Base-by-base conservation (phyloP, 306 rosid genomes). In the Alnus glutinosa region DNA sequence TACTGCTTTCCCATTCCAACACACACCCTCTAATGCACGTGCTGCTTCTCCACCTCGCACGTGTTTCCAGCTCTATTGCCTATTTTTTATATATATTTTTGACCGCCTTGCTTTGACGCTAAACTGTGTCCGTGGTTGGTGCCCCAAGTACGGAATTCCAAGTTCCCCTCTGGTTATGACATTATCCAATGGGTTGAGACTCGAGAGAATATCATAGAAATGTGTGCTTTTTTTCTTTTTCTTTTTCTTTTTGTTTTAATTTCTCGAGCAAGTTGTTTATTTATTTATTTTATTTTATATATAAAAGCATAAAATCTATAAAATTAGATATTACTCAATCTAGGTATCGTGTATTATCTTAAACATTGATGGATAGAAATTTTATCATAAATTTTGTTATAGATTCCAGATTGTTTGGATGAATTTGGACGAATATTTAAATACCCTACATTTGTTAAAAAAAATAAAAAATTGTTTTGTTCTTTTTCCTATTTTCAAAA, bases 11-110 rank as follows among this genome's bases (percentile, higher is more conserved):
- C 5, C 46, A 42, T 42, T 42, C 46, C 46, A 7, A 80, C 55
- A 75, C 55, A 46, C 37, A 1, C 37, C 80, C 55, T 75, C 55
- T 36, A 55, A 71, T 64, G 74, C 86, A 79, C 77, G 84, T 82
- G 79, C 79, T 34, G 47, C 13, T 59, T 49, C 18, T 30, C 83
- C n/a, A n/a, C 73, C 47, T 50, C 71, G 77, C 97, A 91, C 89
- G 90, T 88, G 97, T 86, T 76, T 70, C 90, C 90, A 89, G 84
- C 89, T 86, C 55, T 75, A 2, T 11, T 15, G 1, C 48, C 36
- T 58, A 54, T 57, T 70, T 55, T 62, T 9, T 14, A 16, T 5
- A 48, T 16, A 13, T 16, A 37, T 19, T 23, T 8, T 42, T 62
- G 64, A 19, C 68, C 78, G 69, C 49, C 44, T 79, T 76, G 18